These are phyloP conservation scores for Strigomonas galati DNA, from an alignment of 208 protist species.

Conservation along the genomic window DNA sequence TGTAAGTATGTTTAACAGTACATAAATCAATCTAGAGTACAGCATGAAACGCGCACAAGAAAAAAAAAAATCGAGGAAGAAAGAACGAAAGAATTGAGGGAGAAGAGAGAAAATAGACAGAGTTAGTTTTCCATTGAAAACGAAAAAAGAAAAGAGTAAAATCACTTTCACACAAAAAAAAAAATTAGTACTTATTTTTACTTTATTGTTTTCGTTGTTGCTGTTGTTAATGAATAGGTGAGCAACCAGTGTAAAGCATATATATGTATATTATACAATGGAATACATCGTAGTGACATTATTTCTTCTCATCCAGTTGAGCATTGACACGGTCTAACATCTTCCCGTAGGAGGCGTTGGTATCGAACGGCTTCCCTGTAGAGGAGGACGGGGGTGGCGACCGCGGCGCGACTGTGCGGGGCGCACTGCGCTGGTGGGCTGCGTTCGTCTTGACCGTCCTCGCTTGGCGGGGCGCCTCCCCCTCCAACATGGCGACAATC, in stretches of 20 bases:
- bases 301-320: not conserved
- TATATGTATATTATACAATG: too few species aligned
- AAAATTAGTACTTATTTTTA: not conserved
- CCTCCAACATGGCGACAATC: not conserved
- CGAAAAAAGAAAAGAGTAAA: not conserved
- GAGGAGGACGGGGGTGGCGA: not conserved
- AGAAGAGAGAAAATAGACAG: conserved; percentile 6
- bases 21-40: not conserved
- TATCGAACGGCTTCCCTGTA: not conserved
- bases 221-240: too few species aligned
- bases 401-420: not conserved
- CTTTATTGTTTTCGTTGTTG: not conserved
- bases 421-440: not conserved
- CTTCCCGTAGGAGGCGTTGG: not conserved
- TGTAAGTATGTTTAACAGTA: not conserved
- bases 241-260: too few species aligned
- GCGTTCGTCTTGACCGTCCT: not conserved
- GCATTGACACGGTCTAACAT: conserved; percentile 2
- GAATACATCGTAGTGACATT: not conserved
- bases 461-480: not conserved
- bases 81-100: conserved; percentile 1
- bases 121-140: not conserved
- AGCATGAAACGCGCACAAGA: not conserved
- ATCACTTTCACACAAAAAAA: not conserved
- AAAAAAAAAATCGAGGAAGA: conserved; percentile 5